Percentiles rank a stretch among this genome's conserved stretches.
Evolutionary conservation across 2,329 filamentous ascomycete genomes (phyloP).

Genomic region (Exophiala calicioides): DNA sequence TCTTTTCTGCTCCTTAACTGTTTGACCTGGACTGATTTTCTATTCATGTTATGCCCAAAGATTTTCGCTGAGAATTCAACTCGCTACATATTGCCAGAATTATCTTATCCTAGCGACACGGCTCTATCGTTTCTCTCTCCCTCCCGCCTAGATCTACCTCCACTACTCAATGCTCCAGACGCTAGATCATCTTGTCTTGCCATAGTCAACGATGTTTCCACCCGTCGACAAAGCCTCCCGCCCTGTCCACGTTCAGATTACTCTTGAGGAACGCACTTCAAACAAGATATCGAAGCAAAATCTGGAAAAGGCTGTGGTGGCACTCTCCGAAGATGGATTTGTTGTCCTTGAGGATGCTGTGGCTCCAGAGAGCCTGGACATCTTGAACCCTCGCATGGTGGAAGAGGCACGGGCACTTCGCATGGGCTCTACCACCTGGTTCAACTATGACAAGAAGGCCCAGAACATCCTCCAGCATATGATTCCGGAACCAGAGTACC

Average conservation of each 20-base stretch:
- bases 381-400: conserved; percentile 61
- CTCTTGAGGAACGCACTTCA: conserved; percentile 1
- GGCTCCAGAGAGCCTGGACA: conserved; percentile 31
- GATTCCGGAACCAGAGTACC: conserved; percentile 18
- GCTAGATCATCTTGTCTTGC: too few relatives aligned
- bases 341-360: conserved; percentile 35
- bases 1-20: too few relatives aligned
- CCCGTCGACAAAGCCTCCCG: neutral
- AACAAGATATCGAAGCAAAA: conserved; percentile 13
- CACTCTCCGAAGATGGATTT: conserved; percentile 35
- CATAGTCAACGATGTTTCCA: conserved; percentile 2
- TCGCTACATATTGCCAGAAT: too few relatives aligned
- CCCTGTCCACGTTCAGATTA: conserved; percentile 10
- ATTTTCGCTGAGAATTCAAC: too few relatives aligned
- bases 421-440: conserved; percentile 33
- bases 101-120: too few relatives aligned
- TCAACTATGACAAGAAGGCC: conserved; percentile 34
- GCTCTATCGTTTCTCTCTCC: too few relatives aligned
- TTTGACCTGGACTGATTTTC: too few relatives aligned
- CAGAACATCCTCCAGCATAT: conserved; percentile 43
- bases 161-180: too few relatives aligned
- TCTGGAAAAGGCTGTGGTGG: conserved; percentile 12
- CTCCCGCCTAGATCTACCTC: too few relatives aligned
- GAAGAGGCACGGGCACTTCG: conserved; percentile 32
- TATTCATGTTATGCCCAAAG: too few relatives aligned